These are phyloP conservation scores for Penicillium sp. DNA, from an alignment of 2,329 filamentous ascomycete species.

Conservation along the genomic window DNA sequence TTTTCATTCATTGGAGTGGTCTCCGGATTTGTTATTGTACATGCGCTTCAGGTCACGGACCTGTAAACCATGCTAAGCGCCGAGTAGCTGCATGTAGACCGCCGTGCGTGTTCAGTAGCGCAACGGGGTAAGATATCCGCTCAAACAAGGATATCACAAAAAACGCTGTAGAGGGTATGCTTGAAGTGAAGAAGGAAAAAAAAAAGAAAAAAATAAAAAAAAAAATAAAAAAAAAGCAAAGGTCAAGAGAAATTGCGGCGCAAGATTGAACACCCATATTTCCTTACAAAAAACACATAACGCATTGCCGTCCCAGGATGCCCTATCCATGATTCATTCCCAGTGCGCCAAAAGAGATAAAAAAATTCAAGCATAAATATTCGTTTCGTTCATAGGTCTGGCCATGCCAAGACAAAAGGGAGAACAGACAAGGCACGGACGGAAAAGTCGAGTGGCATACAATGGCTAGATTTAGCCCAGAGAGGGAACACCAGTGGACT, in stretches of 20 bases:
- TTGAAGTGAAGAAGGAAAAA: slow-evolving; percentile 9
- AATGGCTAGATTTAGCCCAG: slow-evolving; percentile 25
- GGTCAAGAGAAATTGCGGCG: neutral
- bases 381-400: slow-evolving; percentile 26
- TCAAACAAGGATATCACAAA: slow-evolving; percentile 19
- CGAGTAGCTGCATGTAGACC: slow-evolving; percentile 1
- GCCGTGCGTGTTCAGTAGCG: slow-evolving; percentile 6
- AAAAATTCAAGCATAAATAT: slow-evolving; percentile 22
- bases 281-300: slow-evolving; percentile 14
- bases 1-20: slow-evolving; percentile 19
- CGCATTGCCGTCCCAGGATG: slow-evolving; percentile 24
- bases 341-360: slow-evolving; percentile 27
- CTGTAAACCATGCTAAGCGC: neutral
- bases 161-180: slow-evolving; percentile 25
- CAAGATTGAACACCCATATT: slow-evolving; percentile 23
- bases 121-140: slow-evolving; percentile 9
- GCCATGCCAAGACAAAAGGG: slow-evolving; percentile 22
- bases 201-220: slow-evolving; percentile 7
- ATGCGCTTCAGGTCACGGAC: slow-evolving; percentile 5
- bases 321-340: slow-evolving; percentile 23
- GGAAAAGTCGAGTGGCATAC: slow-evolving; percentile 13
- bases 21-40: slow-evolving; percentile 19
- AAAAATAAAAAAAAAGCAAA: slow-evolving; percentile 3
- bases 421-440: slow-evolving; percentile 11
- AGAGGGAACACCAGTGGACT: slow-evolving; percentile 40